Base-by-base conservation (phyloP, 768 basidiomycete genomes). In the Boletus coccyginus region DNA sequence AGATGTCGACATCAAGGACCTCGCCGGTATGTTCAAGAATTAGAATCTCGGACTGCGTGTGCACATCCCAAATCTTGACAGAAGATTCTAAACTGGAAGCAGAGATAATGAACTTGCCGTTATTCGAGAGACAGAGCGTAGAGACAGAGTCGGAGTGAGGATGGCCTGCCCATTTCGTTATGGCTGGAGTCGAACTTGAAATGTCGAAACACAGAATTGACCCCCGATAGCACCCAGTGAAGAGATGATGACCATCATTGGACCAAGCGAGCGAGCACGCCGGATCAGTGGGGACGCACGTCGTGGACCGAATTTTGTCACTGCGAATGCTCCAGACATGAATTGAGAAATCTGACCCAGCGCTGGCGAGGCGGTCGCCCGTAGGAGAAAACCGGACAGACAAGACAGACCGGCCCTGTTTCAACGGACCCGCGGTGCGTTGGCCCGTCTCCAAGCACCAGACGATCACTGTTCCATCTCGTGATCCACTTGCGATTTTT, bases 361-460 rank as follows among this genome's bases (percentile, higher is more conserved):
- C 19, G n/a, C 33, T 58, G 11, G 68, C 68, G 27, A 68, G 55
- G 10, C 44, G 53, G 29, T 60, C 53, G 7, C 66, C 66, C 2
- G n/a, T 11, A 31, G 65, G 60, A 40, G 68, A 68, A 57, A 69
- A 69, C 12, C 43, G 45, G 38, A 68, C 38, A 17, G 62, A 65
- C 44, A 29, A 49, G 19, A 67, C 21, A 0, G 42, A 43, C 11
- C 19, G 21, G 24, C 42, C 42, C 10, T 58, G 65, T n/a, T 58
- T 56, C 31, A 66, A 56, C 2, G 66, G 66, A 27, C 58, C 62
- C 0, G 56, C 53, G 2, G 67, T 40, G n/a, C 29, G 56, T 9
- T 46, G 11, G 0, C 57, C 62, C 0, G 67, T 64, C 46, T 55
- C 43, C 56, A 67, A 42, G 45, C 38, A 53, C 66, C 66, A 67